These are phyloP conservation scores for Micromonas commoda DNA, from an alignment of 139 green algal species.

Conservation along the genomic window DNA sequence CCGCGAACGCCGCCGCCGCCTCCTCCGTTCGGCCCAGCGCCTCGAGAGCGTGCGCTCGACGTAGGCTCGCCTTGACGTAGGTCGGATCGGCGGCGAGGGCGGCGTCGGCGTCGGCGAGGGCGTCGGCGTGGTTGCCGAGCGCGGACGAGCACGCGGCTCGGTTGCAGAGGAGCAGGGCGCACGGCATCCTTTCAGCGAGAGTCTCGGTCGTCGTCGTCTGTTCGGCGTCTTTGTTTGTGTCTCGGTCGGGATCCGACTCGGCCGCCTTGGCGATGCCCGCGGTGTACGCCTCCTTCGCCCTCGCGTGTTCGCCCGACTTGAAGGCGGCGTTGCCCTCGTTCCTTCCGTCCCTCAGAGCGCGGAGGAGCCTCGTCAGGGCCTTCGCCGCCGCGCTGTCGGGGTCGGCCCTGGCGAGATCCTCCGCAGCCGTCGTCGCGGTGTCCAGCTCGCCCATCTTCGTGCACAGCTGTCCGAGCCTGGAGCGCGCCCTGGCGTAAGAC, in stretches of 20 bases:
- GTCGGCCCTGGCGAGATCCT: neutral
- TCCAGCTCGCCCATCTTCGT: neutral
- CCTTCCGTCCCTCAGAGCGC: neutral
- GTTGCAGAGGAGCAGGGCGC: conserved; percentile 23
- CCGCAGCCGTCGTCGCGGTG: neutral
- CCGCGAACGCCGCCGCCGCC: neutral
- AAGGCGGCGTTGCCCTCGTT: conserved; percentile 10
- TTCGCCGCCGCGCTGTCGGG: neutral
- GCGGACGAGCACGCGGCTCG: neutral
- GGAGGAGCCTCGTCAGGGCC: neutral
- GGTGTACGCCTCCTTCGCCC: conserved; percentile 8
- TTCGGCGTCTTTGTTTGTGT: too few species aligned
- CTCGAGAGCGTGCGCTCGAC: neutral
- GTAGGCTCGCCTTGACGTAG: conserved; percentile 18
- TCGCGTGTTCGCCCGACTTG: conserved; percentile 3
- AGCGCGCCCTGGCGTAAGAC: neutral
- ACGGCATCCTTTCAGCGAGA: neutral
- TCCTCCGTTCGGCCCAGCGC: neutral
- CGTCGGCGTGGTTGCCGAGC: neutral
- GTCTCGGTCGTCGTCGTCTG: neutral
- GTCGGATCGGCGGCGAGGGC: conserved; percentile 1
- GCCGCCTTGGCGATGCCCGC: neutral
- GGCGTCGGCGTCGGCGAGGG: conserved; percentile 15
- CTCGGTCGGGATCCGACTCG: too few species aligned
- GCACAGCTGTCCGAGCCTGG: neutral